Percentiles rank a stretch among this genome's conserved stretches.
Conservation (phyloP, 2,329 filamentous ascomycete genomes). For the Chaetomiaceae sp. region DNA sequence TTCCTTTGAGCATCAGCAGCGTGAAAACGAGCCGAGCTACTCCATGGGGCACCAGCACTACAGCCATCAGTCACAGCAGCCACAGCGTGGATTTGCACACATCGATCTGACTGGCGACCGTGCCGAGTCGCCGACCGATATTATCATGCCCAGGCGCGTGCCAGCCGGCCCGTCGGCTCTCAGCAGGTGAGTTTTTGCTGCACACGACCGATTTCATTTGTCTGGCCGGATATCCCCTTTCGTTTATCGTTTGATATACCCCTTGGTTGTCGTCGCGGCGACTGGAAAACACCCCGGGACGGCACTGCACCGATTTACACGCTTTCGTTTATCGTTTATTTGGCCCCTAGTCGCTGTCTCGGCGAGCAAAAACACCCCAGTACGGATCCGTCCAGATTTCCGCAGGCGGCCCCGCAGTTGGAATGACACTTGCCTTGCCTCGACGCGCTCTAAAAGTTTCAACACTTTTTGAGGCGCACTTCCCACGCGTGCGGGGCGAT, state of each 20-base stretch:
- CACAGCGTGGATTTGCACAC: neutral
- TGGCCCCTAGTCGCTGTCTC: neutral
- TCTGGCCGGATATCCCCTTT: neutral
- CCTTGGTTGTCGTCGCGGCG: neutral
- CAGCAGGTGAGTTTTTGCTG: slow-evolving; percentile 12
- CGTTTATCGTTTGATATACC: neutral
- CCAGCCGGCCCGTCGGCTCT: neutral
- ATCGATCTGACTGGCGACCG: slow-evolving; percentile 6
- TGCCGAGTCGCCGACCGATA: slow-evolving; percentile 28
- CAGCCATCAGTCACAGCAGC: too few species aligned
- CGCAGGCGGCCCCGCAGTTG: neutral
- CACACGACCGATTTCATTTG: too few species aligned
- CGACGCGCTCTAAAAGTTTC: neutral
- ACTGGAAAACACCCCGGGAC: neutral
- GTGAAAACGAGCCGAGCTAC: too few species aligned
- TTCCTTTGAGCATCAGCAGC: too few species aligned
- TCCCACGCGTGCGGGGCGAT: too few species aligned
- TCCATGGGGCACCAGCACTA: too few species aligned
- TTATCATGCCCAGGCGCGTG: slow-evolving; percentile 25
- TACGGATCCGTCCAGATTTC: neutral
- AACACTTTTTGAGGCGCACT: neutral
- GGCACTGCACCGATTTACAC: too few species aligned
- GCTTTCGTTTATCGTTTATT: neutral
- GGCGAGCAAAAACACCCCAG: neutral
- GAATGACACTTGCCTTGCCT: neutral